Evolutionary conservation across 805 yeast species (phyloP), one percentile per base, ranked within the genome.

Genomic region (Candida chauliodis): DNA sequence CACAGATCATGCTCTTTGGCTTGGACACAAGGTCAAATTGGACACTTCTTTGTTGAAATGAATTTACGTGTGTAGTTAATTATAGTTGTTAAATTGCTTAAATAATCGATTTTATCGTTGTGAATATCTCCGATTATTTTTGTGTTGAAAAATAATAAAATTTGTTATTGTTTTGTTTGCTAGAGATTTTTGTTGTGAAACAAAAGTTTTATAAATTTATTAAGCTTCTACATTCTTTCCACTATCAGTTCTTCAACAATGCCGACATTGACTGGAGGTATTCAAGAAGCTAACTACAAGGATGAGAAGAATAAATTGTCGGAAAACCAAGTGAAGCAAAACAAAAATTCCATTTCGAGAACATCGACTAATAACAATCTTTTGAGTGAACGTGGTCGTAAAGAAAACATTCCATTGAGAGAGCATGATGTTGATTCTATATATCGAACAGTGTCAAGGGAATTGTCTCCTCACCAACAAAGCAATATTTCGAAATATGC

Each of bases 1-100:
- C 49, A 78, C 82, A 0, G 50, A 49, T 4, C 65, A 71, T 43
- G 82, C 84, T 0, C 50, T 78, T 23, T 78, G 84, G 84, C 55
- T 78, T 31, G 84, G 83, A 7, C 66, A 70, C 43, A 67, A 64
- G 46, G 43, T 51, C 8, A 48, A 58, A 30, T 48, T 63, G 28
- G 51, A 51, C 37, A 51, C 61, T 2, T 26, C 30, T 14, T 10
- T 38, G 1, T 37, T 37, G 19, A 27, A 27, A 10, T 27, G 24
- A 27, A 27, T 16, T 11, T 8, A 8, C 25, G 11, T 22, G 11
- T 22, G 11, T 22, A 22, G 28, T 27, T 13, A 5, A 14, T 27
- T 5, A 15, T 27, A 19, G 23, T 21, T 21, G 23, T 21, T 21
- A 21, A 8, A 21, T 21, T 8, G 23, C 23, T 21, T 21, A 21